phyloP scores from a whole-genome alignment of 371 early-diverging fungal species.

The Dichotomocladium elegans region DNA sequence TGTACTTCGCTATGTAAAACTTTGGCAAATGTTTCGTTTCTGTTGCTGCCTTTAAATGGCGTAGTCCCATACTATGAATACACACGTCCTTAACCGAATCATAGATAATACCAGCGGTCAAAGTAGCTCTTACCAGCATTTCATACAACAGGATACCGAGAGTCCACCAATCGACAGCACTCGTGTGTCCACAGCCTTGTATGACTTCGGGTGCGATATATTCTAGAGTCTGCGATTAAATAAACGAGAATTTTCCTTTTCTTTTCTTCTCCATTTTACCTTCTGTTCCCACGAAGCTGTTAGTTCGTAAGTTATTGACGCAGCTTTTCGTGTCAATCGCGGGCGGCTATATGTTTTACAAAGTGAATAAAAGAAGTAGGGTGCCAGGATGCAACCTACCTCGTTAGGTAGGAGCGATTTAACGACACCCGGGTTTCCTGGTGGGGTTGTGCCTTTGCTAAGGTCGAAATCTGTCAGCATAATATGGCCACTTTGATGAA shows the following conservation, averaged over 20 bases:
- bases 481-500: constrained; percentile 93
- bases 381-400: constrained; percentile 22
- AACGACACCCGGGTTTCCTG: constrained; percentile 74
- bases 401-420: constrained; percentile 52
- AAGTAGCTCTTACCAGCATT: constrained; percentile 81
- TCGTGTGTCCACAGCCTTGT: constrained; percentile 88
- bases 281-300: constrained; percentile 97
- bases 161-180: constrained; percentile 99
- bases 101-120: constrained; percentile 70
- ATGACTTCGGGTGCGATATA: constrained; percentile 96
- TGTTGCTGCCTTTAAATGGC: constrained; percentile 89
- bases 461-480: constrained; percentile 97
- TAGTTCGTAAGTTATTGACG: constrained; percentile 82
- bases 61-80: constrained; percentile 66
- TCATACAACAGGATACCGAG: constrained; percentile 95
- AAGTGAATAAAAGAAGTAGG: neutral
- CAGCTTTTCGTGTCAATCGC: constrained; percentile 85
- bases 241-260: constrained; percentile 64
- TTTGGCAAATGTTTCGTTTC: constrained; percentile 74
- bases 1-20: constrained; percentile 4
- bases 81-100: neutral
- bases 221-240: constrained; percentile 79
- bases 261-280: constrained; percentile 24
- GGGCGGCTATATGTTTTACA: constrained; percentile 35
- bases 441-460: constrained; percentile 81